Evolutionary conservation across 2,329 filamentous ascomycete species (phyloP).

Genomic region (Fusarium cicatricum): DNA sequence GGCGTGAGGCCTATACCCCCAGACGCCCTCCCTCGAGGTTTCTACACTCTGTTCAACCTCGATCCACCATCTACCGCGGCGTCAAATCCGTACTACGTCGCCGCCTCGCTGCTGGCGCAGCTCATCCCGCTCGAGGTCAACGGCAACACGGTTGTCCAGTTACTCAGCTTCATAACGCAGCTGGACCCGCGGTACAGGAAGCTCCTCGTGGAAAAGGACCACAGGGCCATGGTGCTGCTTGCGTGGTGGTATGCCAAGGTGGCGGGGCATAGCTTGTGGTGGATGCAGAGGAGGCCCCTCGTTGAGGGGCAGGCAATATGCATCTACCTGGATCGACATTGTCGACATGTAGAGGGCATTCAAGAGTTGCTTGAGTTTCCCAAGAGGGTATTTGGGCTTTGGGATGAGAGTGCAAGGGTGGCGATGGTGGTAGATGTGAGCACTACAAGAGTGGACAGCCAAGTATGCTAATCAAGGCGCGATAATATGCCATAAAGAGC

Average conservation of each 20-base stretch:
- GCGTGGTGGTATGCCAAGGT: conserved; percentile 64
- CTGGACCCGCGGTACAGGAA: conserved; percentile 53
- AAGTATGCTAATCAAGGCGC: neutral
- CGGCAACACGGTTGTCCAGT: conserved; percentile 53
- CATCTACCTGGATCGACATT: conserved; percentile 44
- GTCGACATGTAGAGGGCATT: conserved; percentile 13
- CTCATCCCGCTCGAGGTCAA: conserved; percentile 48
- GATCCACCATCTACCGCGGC: conserved; percentile 27
- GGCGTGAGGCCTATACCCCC: conserved; percentile 18
- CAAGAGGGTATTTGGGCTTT: conserved; percentile 23
- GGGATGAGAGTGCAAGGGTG: neutral
- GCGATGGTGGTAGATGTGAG: neutral
- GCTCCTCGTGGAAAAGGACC: conserved; percentile 60
- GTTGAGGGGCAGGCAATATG: conserved; percentile 62
- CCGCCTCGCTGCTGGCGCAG: conserved; percentile 49
- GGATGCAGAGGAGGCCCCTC: conserved; percentile 54
- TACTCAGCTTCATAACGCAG: conserved; percentile 56
- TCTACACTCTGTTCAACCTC: conserved; percentile 44
- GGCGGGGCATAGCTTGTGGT: conserved; percentile 54
- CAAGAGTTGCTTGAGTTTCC: conserved; percentile 29
- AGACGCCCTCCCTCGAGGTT: conserved; percentile 42
- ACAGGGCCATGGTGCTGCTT: conserved; percentile 62
- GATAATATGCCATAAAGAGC: neutral
- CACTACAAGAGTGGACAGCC: neutral
- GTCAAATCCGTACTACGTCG: conserved; percentile 46